Conservation (phyloP, 768 basidiomycete species). For the Russula lepida region DNA sequence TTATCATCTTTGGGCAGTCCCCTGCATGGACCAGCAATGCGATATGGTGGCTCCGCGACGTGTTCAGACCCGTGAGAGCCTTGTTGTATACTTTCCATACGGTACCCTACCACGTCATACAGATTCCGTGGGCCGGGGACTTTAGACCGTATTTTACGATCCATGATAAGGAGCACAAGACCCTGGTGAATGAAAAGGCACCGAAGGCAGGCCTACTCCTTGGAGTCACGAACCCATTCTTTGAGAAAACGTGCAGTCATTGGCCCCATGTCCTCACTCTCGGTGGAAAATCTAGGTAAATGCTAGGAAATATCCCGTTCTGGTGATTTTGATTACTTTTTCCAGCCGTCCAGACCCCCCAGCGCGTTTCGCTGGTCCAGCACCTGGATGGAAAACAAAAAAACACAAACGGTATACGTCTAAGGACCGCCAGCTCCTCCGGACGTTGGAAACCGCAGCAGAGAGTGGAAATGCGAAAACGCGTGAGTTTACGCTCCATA, state of each 20-base stretch:
- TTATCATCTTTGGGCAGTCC: slow-evolving; percentile 72
- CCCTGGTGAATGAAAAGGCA: slow-evolving; percentile 73
- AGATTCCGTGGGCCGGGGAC: slow-evolving; percentile 82
- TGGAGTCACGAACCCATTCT: slow-evolving; percentile 85
- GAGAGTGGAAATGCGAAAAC: slow-evolving; percentile 39
- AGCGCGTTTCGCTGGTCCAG: slow-evolving; percentile 36
- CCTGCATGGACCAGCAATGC: slow-evolving; percentile 81
- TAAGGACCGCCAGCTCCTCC: slow-evolving; percentile 71
- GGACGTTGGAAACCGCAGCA: slow-evolving; percentile 54
- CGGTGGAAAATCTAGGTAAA: slow-evolving; percentile 42
- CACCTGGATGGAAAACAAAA: slow-evolving; percentile 68
- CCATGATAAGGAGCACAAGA: slow-evolving; percentile 76
- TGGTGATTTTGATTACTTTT: neutral
- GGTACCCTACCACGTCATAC: neutral
- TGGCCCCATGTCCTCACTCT: slow-evolving; percentile 82
- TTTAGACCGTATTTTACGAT: slow-evolving; percentile 94
- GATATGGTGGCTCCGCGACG: slow-evolving; percentile 86
- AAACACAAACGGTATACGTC: slow-evolving; percentile 79
- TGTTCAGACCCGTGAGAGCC: slow-evolving; percentile 65
- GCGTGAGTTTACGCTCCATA: slow-evolving; percentile 36
- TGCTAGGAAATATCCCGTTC: slow-evolving; percentile 19
- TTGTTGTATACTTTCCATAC: neutral
- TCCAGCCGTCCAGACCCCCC: neutral
- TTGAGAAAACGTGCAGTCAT: slow-evolving; percentile 68
- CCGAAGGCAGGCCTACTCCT: slow-evolving; percentile 69